phyloP scores from a whole-genome alignment of 2,329 filamentous ascomycete genomes.

The Microcera coccophila region DNA sequence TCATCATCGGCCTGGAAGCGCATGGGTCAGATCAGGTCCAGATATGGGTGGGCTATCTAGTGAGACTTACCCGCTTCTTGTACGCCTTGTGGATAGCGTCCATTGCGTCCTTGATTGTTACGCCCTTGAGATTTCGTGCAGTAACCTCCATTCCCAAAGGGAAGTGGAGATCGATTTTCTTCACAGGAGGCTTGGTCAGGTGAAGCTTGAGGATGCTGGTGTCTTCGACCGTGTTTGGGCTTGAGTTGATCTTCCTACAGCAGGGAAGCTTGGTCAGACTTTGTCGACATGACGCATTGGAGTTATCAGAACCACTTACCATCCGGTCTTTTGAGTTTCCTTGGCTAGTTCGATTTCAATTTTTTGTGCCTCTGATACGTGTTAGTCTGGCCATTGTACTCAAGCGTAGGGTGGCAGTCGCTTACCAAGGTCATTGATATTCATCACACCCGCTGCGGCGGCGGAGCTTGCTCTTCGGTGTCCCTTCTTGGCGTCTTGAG shows the following conservation, averaged over 20 bases:
- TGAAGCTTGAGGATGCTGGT: constrained; percentile 77
- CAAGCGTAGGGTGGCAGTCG: background rate
- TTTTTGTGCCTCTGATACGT: constrained; percentile 62
- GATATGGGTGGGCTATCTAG: background rate
- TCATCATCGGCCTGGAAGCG: constrained; percentile 76
- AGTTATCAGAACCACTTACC: constrained; percentile 53
- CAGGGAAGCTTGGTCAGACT: constrained; percentile 9
- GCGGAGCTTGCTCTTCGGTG: constrained; percentile 70
- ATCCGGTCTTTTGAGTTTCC: constrained; percentile 84
- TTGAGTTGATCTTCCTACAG: constrained; percentile 88
- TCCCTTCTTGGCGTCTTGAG: constrained; percentile 47
- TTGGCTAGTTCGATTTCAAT: constrained; percentile 69
- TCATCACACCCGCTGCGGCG: constrained; percentile 61
- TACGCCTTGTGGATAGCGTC: constrained; percentile 95
- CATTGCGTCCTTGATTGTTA: constrained; percentile 94
- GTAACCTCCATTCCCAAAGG: constrained; percentile 82
- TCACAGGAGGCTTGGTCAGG: constrained; percentile 77
- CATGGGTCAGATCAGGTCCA: background rate
- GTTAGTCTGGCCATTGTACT: constrained; percentile 16
- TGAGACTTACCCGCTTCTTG: constrained; percentile 79
- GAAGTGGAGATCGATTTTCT: constrained; percentile 93
- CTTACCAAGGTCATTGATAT: constrained; percentile 83
- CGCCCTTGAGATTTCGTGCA: constrained; percentile 86
- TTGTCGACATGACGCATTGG: background rate
- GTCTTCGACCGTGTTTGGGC: constrained; percentile 73